These are phyloP conservation scores for Musa acuminata DNA, from an alignment of 176 grass and related monocot species.

Conservation along the genomic window DNA sequence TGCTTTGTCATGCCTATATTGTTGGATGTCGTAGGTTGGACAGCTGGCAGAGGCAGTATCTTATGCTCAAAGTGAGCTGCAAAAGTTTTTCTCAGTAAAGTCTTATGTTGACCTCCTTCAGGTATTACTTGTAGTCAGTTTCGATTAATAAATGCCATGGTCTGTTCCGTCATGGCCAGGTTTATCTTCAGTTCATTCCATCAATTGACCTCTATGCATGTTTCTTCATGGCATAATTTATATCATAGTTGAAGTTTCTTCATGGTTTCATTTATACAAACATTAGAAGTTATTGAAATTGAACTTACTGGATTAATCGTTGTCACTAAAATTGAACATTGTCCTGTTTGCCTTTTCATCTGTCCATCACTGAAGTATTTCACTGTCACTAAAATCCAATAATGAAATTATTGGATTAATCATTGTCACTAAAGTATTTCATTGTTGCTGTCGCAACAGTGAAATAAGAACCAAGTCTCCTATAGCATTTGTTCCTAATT, in stretches of 20 bases:
- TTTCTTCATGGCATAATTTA: neutral
- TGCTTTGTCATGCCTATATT: neutral
- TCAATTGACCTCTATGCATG: neutral
- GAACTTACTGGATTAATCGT: no score
- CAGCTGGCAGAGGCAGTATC: constrained; percentile 64
- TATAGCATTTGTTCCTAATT: neutral
- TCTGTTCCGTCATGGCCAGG: neutral
- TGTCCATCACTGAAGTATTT: no score
- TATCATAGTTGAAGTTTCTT: neutral
- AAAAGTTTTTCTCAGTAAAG: constrained; percentile 63
- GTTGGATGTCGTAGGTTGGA: constrained; percentile 31
- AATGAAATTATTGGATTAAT: no score
- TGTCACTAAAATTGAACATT: no score
- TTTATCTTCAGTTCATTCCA: constrained; percentile 19
- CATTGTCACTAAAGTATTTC: no score
- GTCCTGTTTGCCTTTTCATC: no score
- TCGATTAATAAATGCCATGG: neutral
- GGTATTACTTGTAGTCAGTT: constrained; percentile 23
- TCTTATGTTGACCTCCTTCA: constrained; percentile 51
- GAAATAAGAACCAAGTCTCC: neutral
- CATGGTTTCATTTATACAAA: no score
- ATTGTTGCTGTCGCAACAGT: no score
- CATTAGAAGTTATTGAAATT: no score
- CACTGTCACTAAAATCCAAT: no score
- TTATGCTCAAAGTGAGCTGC: constrained; percentile 57